Evolutionary conservation across 345 rosid species (phyloP), one percentile per base, ranked within the genome.

Genomic region (Physaria fendleri): DNA sequence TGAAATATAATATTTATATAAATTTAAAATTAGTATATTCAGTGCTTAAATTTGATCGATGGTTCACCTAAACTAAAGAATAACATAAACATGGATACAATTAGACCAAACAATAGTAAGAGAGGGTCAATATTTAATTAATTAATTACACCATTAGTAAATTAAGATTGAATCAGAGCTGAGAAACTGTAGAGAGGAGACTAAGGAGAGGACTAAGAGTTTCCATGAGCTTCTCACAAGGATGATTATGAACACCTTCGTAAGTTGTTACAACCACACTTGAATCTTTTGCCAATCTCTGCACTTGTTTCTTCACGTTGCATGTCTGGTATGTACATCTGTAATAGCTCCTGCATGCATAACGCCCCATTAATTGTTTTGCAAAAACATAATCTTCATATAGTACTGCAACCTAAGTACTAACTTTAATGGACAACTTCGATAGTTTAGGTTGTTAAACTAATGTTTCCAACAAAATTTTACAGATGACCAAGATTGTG

Each of bases 271-370:
- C 90, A 6, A 88, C 93, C 11, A 88, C 76, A 79, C 79, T 75
- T 6, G 83, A 79, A 74, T 85, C 93, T 56, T 80, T 83, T 0
- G 93, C 82, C 18, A 87, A 75, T 79, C 97, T 83, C 16, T 87
- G 97, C 25, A 90, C 93, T 70, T 90, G 95, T 72, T 90, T 90
- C 88, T 87, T 90, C 71, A 90, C 95, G 71, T 76, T 87, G 85
- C 97, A 90, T 72, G 97, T 84, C 68, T 87, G 95, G 69, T 90
- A 84, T 6, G 97, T 90, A 78, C 95, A 90, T 40, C 97, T 83
- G 42, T 87, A 87, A 68, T 90, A 90, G 74, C 93, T 90, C 86
- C 96, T 88, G 48, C 33, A 51, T n/a, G n/a, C n/a, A n/a, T n/a
- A n/a, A n/a, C n/a, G n/a, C n/a, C n/a, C n/a, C n/a, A 5, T 10